phyloP scores from a whole-genome alignment of 2,329 filamentous ascomycete genomes.

The Aspergillus ochraceoroseus region DNA sequence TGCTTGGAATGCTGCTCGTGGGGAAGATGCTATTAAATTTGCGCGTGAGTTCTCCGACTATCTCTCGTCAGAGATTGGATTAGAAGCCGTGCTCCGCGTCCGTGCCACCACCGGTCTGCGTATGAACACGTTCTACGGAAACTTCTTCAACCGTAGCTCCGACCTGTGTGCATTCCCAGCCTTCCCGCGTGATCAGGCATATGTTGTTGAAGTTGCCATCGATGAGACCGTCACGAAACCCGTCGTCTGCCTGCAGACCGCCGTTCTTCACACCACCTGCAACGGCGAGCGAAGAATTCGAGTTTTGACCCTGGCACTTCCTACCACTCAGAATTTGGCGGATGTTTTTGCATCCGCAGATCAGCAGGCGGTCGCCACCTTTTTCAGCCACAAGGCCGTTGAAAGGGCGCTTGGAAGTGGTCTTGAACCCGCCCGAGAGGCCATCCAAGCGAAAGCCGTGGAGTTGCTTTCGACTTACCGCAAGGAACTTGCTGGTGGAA shows the following conservation, averaged over 20 bases:
- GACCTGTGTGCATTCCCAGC: conserved; percentile 97
- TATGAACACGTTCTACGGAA: conserved; percentile 98
- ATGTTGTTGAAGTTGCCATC: conserved; percentile 96
- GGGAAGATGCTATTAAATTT: conserved; percentile 96
- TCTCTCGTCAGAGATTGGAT: conserved; percentile 89
- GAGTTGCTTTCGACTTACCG: conserved; percentile 93
- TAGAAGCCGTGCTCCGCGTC: conserved; percentile 93
- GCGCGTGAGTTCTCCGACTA: conserved; percentile 95
- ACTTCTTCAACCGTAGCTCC: conserved; percentile 98
- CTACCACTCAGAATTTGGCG: conserved; percentile 83
- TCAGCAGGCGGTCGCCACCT: conserved; percentile 85
- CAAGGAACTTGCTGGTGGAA: conserved; percentile 92
- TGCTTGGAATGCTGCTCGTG: conserved; percentile 89
- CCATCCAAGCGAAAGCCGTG: conserved; percentile 82
- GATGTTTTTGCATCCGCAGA: conserved; percentile 94
- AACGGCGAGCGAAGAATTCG: conserved; percentile 94
- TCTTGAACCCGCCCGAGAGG: conserved; percentile 84
- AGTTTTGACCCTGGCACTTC: conserved; percentile 86
- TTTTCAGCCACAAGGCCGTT: conserved; percentile 96
- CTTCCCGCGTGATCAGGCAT: conserved; percentile 94
- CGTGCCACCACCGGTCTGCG: conserved; percentile 89
- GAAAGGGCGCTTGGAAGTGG: conserved; percentile 81
- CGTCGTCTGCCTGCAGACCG: conserved; percentile 86
- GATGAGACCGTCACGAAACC: conserved; percentile 91
- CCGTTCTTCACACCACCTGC: conserved; percentile 94